Base-by-base conservation (phyloP, 192 early-diverging fungal genomes). In the Rhizophagus clarus region DNA sequence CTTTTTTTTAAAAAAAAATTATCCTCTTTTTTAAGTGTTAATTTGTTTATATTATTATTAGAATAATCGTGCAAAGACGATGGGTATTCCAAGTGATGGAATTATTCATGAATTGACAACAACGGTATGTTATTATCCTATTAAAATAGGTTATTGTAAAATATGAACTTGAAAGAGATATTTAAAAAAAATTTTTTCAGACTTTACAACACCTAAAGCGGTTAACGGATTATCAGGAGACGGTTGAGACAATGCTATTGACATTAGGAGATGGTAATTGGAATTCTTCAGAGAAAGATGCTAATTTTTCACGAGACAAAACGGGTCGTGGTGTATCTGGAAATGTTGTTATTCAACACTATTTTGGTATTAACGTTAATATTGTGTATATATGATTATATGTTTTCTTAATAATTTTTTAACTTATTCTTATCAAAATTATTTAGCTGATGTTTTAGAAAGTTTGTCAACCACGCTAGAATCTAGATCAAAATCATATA, bases 61-160 rank as follows among this genome's bases (percentile, higher is more conserved):
- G 61, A 60, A 12, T 20, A 61, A 40, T 34, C 69, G n/a, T 1
- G 28, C 71, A 32, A 78, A 67, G 45, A 80, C 60, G 24, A 56
- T 64, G 5, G 51, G 20, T 15, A 31, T 96, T 67, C 90, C 93
- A 31, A 83, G 82, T 32, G 95, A 97, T 82, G 95, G 94, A 74
- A 95, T 94, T 47, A 93, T 97, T 3, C 91, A 94, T 79, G 95
- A 97, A 84, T 81, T 95, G 37, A 93, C 94, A 0, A 94, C 90
- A 81, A 92, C 89, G 82, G 94, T 93, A 89, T 80, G 90, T 15
- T 42, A 24, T 40, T 40, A 37, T 40, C 5, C 8, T 40, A 40
- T 5, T 0, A n/a, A 40, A 40, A 40, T 40, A 40, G 5, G 37
- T 40, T 40, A 8, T 37, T 37, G 37, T 40, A 40, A 40, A 40